Percentiles rank a stretch among this genome's conserved stretches.
These are phyloP conservation scores for Coemansia sp. DNA, from an alignment of 192 early-diverging fungal genomes.

Conservation along the genomic window DNA sequence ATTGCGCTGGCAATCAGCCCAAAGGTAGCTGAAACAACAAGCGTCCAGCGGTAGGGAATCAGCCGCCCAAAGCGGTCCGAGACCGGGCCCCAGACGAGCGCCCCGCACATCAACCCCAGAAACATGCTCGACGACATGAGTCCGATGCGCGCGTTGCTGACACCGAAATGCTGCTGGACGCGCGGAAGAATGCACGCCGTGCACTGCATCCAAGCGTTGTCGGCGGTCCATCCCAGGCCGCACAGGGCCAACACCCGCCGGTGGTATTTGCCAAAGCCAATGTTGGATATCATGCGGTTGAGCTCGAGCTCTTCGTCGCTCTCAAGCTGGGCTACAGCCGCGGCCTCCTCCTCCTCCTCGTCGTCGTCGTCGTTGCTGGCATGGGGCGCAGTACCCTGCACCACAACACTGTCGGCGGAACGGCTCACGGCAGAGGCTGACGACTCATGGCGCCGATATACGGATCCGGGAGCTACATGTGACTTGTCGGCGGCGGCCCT, in stretches of 20 bases:
- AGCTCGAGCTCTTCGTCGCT: constrained; percentile 47
- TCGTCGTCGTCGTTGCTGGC: constrained; percentile 94
- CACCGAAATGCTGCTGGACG: constrained; percentile 66
- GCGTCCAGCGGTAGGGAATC: constrained; percentile 68
- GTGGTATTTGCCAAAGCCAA: constrained; percentile 72
- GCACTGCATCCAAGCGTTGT: constrained; percentile 75
- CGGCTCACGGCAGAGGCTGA: too few species aligned
- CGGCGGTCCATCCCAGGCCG: constrained; percentile 81
- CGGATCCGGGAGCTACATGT: too few species aligned
- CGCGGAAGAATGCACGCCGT: constrained; percentile 67
- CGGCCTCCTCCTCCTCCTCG: constrained; percentile 50
- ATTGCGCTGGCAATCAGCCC: constrained; percentile 64
- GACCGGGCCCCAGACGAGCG: constrained; percentile 73
- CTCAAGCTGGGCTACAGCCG: not conserved
- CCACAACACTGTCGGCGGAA: too few species aligned
- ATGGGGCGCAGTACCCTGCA: too few species aligned
- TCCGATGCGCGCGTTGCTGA: constrained; percentile 62
- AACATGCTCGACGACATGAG: constrained; percentile 64
- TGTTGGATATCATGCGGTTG: constrained; percentile 58
- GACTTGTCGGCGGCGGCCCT: too few species aligned
- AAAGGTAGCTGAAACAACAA: constrained; percentile 65
- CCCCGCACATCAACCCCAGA: constrained; percentile 76
- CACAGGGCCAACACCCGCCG: constrained; percentile 55
- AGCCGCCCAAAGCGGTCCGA: constrained; percentile 70
- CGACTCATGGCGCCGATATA: too few species aligned